phyloP scores from a whole-genome alignment of 2,329 filamentous ascomycete genomes.

The Rutstroemia sp. region DNA sequence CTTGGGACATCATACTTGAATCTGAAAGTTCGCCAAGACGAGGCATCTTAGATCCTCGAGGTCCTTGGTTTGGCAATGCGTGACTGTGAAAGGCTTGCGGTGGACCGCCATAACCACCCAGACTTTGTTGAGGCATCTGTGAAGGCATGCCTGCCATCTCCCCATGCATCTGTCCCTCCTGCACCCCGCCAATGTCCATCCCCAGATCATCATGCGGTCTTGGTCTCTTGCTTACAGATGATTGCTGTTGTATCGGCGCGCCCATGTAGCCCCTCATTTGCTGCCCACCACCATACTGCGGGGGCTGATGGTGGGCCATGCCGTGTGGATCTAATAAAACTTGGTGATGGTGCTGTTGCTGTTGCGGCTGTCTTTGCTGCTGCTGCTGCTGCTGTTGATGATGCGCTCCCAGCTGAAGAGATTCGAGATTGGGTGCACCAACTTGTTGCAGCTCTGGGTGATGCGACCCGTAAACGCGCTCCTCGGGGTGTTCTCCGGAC shows the following conservation, averaged over 20 bases:
- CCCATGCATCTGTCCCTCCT: conserved; percentile 35
- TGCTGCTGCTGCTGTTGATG: conserved; percentile 44
- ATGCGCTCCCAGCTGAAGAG: conserved; percentile 37
- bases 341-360: conserved; percentile 46
- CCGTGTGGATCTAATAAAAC: conserved; percentile 50
- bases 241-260: conserved; percentile 27
- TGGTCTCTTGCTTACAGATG: conserved; percentile 40
- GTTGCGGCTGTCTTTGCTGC: conserved; percentile 44
- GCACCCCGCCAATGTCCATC: conserved; percentile 36
- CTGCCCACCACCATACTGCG: conserved; percentile 41
- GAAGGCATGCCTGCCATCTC: conserved; percentile 39
- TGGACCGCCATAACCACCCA: conserved; percentile 36
- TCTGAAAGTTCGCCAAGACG: conserved; percentile 44
- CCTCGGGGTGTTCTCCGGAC: conserved; percentile 55
- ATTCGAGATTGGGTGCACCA: conserved; percentile 25
- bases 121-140: conserved; percentile 48
- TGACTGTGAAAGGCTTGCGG: conserved; percentile 60
- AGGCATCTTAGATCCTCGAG: conserved; percentile 57
- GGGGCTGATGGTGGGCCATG: conserved; percentile 42
- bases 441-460: conserved; percentile 27
- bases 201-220: conserved; percentile 48
- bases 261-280: conserved; percentile 41
- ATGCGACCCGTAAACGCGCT: conserved; percentile 54
- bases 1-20: conserved; percentile 38
- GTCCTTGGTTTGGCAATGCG: conserved; percentile 65